These are phyloP conservation scores for Trichoderma parareesei DNA, from an alignment of 495 filamentous ascomycete genomes.

Conservation along the genomic window DNA sequence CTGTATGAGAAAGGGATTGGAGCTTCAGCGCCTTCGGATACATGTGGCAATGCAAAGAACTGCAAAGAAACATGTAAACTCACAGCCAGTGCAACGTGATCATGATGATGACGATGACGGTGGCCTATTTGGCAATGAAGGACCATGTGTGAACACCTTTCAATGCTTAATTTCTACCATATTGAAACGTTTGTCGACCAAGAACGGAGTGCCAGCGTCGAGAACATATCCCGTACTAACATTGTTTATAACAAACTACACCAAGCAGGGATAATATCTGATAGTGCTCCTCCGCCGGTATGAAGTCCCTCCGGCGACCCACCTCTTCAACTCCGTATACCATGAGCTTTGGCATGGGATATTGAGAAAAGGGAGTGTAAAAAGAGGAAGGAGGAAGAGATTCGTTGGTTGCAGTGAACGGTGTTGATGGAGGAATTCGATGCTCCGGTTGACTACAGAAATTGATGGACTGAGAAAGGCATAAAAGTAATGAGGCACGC, in stretches of 20 bases:
- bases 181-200: too few relatives aligned
- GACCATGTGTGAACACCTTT: too few relatives aligned
- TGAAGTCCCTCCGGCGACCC: neutral
- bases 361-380: neutral
- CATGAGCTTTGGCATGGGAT: neutral
- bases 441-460: neutral
- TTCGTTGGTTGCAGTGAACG: neutral
- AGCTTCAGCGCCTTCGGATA: too few relatives aligned
- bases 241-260: neutral
- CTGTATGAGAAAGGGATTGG: too few relatives aligned
- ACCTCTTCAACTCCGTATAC: neutral
- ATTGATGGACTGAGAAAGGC: neutral
- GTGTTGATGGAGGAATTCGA: neutral
- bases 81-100: too few relatives aligned
- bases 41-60: too few relatives aligned
- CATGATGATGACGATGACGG: too few relatives aligned
- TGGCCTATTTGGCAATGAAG: too few relatives aligned
- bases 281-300: neutral
- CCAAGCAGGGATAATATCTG: neutral
- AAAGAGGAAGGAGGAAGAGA: neutral
- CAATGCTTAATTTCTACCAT: too few relatives aligned
- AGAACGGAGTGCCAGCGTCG: neutral
- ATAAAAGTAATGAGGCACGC: too few relatives aligned
- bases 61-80: too few relatives aligned
- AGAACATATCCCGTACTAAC: neutral